phyloP scores from a whole-genome alignment of 257 asterid species.

The Solanum clarkiae region DNA sequence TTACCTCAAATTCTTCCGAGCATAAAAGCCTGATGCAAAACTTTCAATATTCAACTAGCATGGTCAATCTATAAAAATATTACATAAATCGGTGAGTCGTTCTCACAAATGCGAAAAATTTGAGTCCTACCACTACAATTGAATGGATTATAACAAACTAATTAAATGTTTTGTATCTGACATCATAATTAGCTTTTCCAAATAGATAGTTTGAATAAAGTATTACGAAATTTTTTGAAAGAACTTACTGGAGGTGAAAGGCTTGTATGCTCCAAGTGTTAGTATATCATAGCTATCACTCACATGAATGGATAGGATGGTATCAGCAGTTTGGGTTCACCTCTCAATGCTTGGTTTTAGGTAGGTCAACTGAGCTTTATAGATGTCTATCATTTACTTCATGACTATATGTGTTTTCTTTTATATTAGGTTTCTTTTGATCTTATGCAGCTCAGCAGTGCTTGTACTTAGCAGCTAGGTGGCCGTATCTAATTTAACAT shows the following conservation, averaged over 20 bases:
- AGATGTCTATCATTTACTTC: not conserved
- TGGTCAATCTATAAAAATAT: not conserved
- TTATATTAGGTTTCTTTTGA: not conserved
- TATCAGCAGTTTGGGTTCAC: not conserved
- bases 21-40: not conserved
- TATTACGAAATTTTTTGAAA: not conserved
- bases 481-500: not conserved
- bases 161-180: not conserved
- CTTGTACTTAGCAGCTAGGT: not conserved
- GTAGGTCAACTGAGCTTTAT: not conserved
- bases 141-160: not conserved
- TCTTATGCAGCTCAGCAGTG: not conserved
- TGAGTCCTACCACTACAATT: not conserved
- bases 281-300: not conserved
- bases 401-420: not conserved
- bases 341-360: not conserved
- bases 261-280: not conserved
- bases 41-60: not conserved
- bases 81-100: not conserved
- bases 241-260: not conserved
- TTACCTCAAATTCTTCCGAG: not conserved
- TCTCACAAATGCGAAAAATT: not conserved
- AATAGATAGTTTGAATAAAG: not conserved
- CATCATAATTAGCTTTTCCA: not conserved
- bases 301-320: not conserved